A percentile compares a stretch with the other conserved stretches of the same genome.
Evolutionary conservation across 2,329 filamentous ascomycete genomes (phyloP).

Genomic region (Aspergillus transmontanensis): DNA sequence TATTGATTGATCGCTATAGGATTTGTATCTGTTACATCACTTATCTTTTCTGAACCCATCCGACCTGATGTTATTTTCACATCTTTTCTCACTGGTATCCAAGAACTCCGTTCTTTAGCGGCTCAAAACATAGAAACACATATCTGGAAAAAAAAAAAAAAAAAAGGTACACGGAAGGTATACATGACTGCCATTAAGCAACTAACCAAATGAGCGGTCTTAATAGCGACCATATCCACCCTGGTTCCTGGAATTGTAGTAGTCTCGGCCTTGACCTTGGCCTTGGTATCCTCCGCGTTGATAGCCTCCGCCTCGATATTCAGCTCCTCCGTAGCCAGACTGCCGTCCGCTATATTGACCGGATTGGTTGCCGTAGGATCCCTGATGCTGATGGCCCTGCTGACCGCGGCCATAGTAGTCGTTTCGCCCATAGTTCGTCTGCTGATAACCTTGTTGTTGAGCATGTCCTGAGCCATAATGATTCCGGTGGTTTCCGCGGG

Average conservation of each 20-base stretch:
- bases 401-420: constrained; percentile 31
- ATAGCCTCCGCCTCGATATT: constrained; percentile 28
- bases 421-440: constrained; percentile 18
- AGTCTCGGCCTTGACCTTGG: constrained; percentile 29
- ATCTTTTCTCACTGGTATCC: background rate
- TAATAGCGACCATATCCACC: constrained; percentile 45
- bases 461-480: constrained; percentile 21
- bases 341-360: constrained; percentile 29
- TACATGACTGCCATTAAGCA: constrained; percentile 1
- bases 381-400: constrained; percentile 24
- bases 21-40: background rate
- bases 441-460: constrained; percentile 22
- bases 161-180: background rate
- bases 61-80: background rate
- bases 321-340: constrained; percentile 29
- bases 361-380: constrained; percentile 26
- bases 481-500: constrained; percentile 32
- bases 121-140: background rate
- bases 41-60: background rate
- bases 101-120: background rate
- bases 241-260: constrained; percentile 33
- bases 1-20: background rate
- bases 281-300: constrained; percentile 28
- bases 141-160: background rate
- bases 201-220: constrained; percentile 5